Percentiles rank a stretch among this genome's conserved stretches.
These are phyloP conservation scores for Arthroderma uncinatum DNA, from an alignment of 2,329 filamentous ascomycete species.

Conservation along the genomic window DNA sequence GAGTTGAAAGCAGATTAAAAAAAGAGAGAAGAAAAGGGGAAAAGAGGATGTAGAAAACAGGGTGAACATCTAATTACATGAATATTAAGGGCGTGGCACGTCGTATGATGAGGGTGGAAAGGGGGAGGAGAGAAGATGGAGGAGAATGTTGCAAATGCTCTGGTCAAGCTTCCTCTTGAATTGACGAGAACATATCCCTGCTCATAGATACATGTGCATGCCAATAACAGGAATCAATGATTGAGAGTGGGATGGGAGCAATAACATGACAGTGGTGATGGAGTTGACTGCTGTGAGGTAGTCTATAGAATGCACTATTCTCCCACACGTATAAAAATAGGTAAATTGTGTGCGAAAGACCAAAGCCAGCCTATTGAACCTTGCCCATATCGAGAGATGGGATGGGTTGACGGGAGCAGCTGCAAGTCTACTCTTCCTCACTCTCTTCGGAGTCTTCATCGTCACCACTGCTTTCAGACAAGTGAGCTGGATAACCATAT, in stretches of 20 bases:
- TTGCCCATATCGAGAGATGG: neutral
- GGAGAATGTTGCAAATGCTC: neutral
- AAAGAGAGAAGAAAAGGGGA: neutral
- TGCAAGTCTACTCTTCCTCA: conserved; percentile 35
- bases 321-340: neutral
- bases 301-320: neutral
- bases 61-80: conserved; percentile 1
- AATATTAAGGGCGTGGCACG: neutral
- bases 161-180: neutral
- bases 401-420: too few species aligned
- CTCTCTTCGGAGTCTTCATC: conserved; percentile 41
- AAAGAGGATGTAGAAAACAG: neutral
- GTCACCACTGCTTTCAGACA: conserved; percentile 37
- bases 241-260: neutral
- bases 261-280: neutral
- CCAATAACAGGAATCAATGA: neutral
- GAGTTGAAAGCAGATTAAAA: neutral
- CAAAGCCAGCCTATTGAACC: neutral
- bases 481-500: conserved; percentile 22
- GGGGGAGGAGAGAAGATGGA: neutral
- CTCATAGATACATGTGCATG: neutral
- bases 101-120: neutral
- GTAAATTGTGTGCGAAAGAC: neutral
- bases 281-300: neutral
- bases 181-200: neutral